phyloP scores from a whole-genome alignment of 805 yeast genomes.

The Kluyveromyces aestuarii region DNA sequence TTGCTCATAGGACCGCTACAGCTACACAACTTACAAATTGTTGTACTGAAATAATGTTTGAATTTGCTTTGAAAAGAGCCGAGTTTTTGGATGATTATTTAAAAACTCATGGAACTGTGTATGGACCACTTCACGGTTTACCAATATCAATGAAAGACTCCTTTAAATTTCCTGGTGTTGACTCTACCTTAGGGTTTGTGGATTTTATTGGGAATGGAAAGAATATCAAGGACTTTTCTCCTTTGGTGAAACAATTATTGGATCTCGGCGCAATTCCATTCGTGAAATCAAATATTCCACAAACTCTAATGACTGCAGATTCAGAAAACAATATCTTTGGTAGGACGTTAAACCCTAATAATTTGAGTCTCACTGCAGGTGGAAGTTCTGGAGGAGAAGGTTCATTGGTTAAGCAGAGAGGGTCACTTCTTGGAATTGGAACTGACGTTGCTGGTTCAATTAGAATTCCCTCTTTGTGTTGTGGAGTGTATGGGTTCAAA shows the following conservation, averaged over 20 bases:
- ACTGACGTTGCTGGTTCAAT: slow-evolving; percentile 60
- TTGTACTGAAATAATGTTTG: slow-evolving; percentile 33
- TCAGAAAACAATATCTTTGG: slow-evolving; percentile 47
- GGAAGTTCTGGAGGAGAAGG: slow-evolving; percentile 49
- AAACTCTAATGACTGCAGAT: slow-evolving; percentile 53
- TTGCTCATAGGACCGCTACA: slow-evolving; percentile 46
- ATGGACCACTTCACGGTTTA: too few species aligned
- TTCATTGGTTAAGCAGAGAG: slow-evolving; percentile 27
- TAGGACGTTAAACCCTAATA: slow-evolving; percentile 43
- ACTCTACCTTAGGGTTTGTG: slow-evolving; percentile 18
- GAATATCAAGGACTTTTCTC: slow-evolving; percentile 11
- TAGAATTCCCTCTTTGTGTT: slow-evolving; percentile 50
- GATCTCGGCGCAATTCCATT: slow-evolving; percentile 46
- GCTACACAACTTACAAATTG: slow-evolving; percentile 41
- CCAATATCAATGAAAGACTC: too few species aligned
- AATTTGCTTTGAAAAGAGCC: slow-evolving; percentile 49
- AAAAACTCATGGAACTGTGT: too few species aligned
- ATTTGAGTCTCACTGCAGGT: slow-evolving; percentile 29
- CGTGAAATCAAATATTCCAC: slow-evolving; percentile 54
- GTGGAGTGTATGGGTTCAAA: slow-evolving; percentile 31
- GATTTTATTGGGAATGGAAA: slow-evolving; percentile 10
- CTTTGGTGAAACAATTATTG: slow-evolving; percentile 13
- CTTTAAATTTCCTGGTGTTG: slow-evolving; percentile 15
- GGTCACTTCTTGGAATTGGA: slow-evolving; percentile 38
- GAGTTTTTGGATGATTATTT: slow-evolving; percentile 37